Evolutionary conservation across 805 yeast species (phyloP).

Genomic region (Pichia gijzeniarum): DNA sequence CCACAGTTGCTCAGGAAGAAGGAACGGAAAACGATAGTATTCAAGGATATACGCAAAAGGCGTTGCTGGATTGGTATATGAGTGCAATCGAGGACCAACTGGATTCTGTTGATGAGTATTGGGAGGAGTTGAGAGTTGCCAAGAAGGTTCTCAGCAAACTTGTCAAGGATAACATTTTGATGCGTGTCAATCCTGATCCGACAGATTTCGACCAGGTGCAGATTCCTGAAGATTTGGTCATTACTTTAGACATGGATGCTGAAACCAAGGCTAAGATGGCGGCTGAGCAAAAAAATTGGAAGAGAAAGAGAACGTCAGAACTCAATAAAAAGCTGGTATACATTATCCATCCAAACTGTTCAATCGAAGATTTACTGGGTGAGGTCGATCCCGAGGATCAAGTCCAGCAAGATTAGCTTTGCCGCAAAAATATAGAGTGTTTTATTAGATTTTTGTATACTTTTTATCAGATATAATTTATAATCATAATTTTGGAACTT

Average conservation of each 20-base stretch:
- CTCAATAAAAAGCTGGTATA: constrained; percentile 34
- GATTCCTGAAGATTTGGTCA: constrained; percentile 24
- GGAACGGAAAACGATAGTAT: constrained; percentile 34
- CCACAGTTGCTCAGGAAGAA: constrained; percentile 43
- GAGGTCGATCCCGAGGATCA: constrained; percentile 19
- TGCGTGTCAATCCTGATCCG: constrained; percentile 44
- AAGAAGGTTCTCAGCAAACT: constrained; percentile 76
- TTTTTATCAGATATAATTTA: not conserved
- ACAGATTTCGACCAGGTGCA: constrained; percentile 37
- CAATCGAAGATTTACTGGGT: constrained; percentile 61
- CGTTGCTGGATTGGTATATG: constrained; percentile 77
- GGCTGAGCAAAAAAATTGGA: constrained; percentile 11
- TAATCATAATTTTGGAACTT: constrained; percentile 11
- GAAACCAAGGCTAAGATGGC: constrained; percentile 22
- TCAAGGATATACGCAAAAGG: constrained; percentile 58
- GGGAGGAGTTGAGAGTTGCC: constrained; percentile 63
- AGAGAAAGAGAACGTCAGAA: constrained; percentile 19
- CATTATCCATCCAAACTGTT: constrained; percentile 77
- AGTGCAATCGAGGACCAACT: constrained; percentile 65
- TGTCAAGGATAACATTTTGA: constrained; percentile 76
- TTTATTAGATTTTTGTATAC: not conserved
- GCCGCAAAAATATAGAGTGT: not conserved
- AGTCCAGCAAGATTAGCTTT: constrained; percentile 11
- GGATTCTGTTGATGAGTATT: constrained; percentile 61
- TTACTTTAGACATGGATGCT: constrained; percentile 18